A percentile compares a stretch with the other conserved stretches of the same genome.
These are phyloP conservation scores for Emmonsia crescens DNA, from an alignment of 2,329 filamentous ascomycete species.

Conservation along the genomic window DNA sequence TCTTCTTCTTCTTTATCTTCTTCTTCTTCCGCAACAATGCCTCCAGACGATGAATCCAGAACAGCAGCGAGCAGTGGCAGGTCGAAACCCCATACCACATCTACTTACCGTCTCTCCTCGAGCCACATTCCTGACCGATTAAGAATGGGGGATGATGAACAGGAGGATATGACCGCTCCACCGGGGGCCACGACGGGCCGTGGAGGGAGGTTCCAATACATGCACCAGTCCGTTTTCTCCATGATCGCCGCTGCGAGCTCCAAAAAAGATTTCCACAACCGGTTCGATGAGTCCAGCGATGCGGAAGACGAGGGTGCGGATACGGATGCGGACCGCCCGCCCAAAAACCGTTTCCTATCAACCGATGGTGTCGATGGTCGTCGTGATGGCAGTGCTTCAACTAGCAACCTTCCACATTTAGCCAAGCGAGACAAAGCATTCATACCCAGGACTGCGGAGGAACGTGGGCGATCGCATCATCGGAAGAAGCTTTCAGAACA, in stretches of 20 bases:
- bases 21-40: not conserved
- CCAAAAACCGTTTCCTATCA: slow-evolving; percentile 6
- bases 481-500: slow-evolving; percentile 53
- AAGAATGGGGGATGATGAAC: slow-evolving; percentile 45
- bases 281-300: slow-evolving; percentile 75
- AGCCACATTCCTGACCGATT: slow-evolving; percentile 48
- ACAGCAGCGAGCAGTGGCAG: not conserved
- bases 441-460: not conserved
- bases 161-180: slow-evolving; percentile 51
- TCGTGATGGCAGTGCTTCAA: not conserved
- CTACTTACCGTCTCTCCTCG: slow-evolving; percentile 23
- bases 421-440: not conserved
- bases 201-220: slow-evolving; percentile 46
- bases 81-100: not conserved
- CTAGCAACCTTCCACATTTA: not conserved
- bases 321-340: slow-evolving; percentile 14
- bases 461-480: slow-evolving; percentile 26
- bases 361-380: not conserved
- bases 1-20: too few species aligned
- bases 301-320: slow-evolving; percentile 49
- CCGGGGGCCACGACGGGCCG: slow-evolving; percentile 26
- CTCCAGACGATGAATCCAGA: not conserved
- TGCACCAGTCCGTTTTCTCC: slow-evolving; percentile 92
- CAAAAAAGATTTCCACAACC: slow-evolving; percentile 66
- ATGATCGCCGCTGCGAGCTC: slow-evolving; percentile 83